A percentile compares a stretch with the other conserved stretches of the same genome.
phyloP scores from a whole-genome alignment of 768 basidiomycete species.

The Obba rivulosa region DNA sequence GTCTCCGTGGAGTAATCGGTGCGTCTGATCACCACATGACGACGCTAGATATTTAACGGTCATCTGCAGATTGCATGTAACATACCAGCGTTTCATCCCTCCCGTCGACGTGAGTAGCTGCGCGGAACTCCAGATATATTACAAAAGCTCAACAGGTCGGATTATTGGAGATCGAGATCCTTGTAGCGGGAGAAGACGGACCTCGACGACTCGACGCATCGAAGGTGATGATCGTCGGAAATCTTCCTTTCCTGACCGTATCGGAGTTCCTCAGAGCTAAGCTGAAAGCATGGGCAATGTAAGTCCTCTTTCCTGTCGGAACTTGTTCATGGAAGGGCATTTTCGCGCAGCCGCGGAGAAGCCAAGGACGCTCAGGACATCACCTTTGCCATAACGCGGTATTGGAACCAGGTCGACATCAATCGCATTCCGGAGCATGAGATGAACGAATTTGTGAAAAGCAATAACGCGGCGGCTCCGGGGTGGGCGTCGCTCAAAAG shows the following conservation, averaged over 20 bases:
- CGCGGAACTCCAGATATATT: slow-evolving; percentile 3
- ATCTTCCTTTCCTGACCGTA: slow-evolving; percentile 75
- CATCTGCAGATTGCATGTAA: slow-evolving; percentile 57
- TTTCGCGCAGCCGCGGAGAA: slow-evolving; percentile 48
- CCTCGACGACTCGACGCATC: slow-evolving; percentile 66
- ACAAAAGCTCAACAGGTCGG: slow-evolving; percentile 1
- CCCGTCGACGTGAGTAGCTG: slow-evolving; percentile 58
- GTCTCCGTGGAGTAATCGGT: slow-evolving; percentile 89
- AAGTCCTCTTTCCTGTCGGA: slow-evolving; percentile 24
- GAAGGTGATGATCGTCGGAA: slow-evolving; percentile 63
- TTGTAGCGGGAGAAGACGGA: slow-evolving; percentile 77
- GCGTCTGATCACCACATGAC: slow-evolving; percentile 13
- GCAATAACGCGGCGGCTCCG: slow-evolving; percentile 53
- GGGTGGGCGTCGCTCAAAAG: slow-evolving; percentile 72
- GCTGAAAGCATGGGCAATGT: slow-evolving; percentile 80
- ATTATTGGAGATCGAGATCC: slow-evolving; percentile 63
- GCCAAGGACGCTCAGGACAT: slow-evolving; percentile 80
- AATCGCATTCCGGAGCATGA: slow-evolving; percentile 84
- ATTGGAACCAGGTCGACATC: slow-evolving; percentile 80
- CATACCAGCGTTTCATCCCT: slow-evolving; percentile 72
- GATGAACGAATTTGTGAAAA: slow-evolving; percentile 70
- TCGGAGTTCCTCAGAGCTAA: slow-evolving; percentile 86
- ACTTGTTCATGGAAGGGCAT: slow-evolving; percentile 14
- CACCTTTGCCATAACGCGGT: slow-evolving; percentile 59
- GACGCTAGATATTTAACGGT: slow-evolving; percentile 6